These are phyloP conservation scores for Ogataea populi-albae DNA, from an alignment of 805 yeast genomes.

Conservation along the genomic window DNA sequence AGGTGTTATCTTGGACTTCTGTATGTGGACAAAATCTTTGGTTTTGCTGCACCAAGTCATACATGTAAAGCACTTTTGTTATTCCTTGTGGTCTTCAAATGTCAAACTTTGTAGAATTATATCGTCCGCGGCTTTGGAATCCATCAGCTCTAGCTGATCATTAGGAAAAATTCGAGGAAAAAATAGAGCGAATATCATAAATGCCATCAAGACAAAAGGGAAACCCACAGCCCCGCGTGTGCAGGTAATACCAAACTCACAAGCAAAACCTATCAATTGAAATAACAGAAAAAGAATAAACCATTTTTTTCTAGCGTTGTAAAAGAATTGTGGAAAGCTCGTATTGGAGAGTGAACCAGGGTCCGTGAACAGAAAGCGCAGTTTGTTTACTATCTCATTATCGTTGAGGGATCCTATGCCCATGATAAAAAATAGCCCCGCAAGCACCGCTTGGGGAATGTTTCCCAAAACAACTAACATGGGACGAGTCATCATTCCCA, in stretches of 20 bases:
- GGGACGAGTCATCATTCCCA: slow-evolving; percentile 90
- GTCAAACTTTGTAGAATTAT: slow-evolving; percentile 30
- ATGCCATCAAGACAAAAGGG: slow-evolving; percentile 78
- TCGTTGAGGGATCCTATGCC: slow-evolving; percentile 74
- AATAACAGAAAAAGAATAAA: slow-evolving; percentile 54
- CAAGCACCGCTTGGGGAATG: slow-evolving; percentile 89
- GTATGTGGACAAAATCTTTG: no score
- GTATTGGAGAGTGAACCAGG: slow-evolving; percentile 29
- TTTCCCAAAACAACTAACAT: slow-evolving; percentile 72
- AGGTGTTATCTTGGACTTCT: no score
- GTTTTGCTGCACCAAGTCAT: no score
- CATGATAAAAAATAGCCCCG: slow-evolving; percentile 93
- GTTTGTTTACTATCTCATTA: slow-evolving; percentile 60
- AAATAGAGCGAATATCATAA: slow-evolving; percentile 58
- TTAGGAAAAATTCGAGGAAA: slow-evolving; percentile 63
- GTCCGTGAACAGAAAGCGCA: slow-evolving; percentile 65
- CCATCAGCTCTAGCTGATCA: slow-evolving; percentile 61
- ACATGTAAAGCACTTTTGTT: not conserved
- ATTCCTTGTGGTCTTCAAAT: slow-evolving; percentile 10
- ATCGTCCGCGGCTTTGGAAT: slow-evolving; percentile 40
- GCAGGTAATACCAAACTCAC: slow-evolving; percentile 81
- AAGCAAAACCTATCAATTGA: slow-evolving; percentile 66
- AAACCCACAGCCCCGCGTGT: slow-evolving; percentile 93
- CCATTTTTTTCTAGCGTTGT: slow-evolving; percentile 40
- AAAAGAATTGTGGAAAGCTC: slow-evolving; percentile 20